Conservation (phyloP, 2,329 filamentous ascomycete genomes). For the Amphichorda felina region DNA sequence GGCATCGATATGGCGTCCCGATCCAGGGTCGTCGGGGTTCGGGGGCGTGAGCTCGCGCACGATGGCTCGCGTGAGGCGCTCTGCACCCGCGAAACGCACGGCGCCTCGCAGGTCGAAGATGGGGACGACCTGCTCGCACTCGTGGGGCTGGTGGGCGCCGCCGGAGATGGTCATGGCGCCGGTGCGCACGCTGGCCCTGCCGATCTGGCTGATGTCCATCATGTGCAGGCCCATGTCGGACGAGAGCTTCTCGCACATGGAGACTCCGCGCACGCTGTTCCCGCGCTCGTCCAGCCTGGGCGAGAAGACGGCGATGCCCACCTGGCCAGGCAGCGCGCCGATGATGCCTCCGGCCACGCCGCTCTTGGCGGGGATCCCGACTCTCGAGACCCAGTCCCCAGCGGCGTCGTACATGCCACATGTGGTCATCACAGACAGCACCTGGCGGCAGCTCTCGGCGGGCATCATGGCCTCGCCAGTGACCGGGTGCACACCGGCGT, state of each 20-base stretch:
- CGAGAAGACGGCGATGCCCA: conserved; percentile 18
- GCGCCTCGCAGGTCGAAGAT: conserved; percentile 19
- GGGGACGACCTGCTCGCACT: conserved; percentile 14
- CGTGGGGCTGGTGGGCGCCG: conserved; percentile 11
- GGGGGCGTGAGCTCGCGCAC: conserved; percentile 13
- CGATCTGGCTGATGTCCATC: conserved; percentile 21
- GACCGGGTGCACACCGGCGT: conserved; percentile 21
- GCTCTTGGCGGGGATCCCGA: conserved; percentile 25
- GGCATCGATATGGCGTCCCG: conserved; percentile 11
- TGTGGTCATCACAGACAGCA: conserved; percentile 27
- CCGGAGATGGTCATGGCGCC: conserved; percentile 16
- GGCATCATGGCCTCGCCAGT: conserved; percentile 21
- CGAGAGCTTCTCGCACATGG: conserved; percentile 17
- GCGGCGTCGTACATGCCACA: conserved; percentile 29
- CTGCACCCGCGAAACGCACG: conserved; percentile 20
- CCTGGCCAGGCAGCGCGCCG: conserved; percentile 17
- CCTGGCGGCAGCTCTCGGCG: conserved; percentile 21
- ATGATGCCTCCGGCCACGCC: conserved; percentile 20
- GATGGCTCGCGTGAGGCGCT: conserved; percentile 17
- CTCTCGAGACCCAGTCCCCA: conserved; percentile 23
- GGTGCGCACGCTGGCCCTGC: conserved; percentile 14
- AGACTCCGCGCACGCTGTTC: conserved; percentile 18
- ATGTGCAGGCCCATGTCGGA: conserved; percentile 20
- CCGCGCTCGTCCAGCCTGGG: conserved; percentile 18
- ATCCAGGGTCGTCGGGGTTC: conserved; percentile 11